These are phyloP conservation scores for Metschnikowia aberdeeniae DNA, from an alignment of 805 yeast genomes.

Conservation along the genomic window DNA sequence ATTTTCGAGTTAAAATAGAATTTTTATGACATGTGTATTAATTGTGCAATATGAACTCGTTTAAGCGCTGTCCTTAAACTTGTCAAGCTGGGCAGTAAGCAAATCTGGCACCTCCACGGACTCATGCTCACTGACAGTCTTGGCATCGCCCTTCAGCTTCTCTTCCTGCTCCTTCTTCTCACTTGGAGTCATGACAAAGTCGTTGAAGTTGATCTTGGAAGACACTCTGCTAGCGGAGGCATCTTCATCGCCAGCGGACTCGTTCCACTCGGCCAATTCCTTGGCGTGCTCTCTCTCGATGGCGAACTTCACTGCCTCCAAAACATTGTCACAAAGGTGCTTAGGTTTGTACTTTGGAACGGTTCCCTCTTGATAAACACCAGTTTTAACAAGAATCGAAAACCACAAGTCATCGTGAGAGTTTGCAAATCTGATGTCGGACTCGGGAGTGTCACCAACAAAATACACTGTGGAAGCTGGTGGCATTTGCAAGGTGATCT, in stretches of 20 bases:
- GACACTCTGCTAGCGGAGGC: constrained; percentile 21
- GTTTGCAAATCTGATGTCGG: constrained; percentile 83
- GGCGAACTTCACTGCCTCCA: constrained; percentile 80
- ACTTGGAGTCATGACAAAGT: constrained; percentile 43
- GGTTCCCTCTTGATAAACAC: constrained; percentile 80
- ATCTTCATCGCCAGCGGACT: constrained; percentile 34
- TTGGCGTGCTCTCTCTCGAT: constrained; percentile 73
- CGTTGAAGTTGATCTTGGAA: constrained; percentile 40
- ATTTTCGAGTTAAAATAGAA: too few relatives aligned
- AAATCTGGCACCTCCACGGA: constrained; percentile 49
- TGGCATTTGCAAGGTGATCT: constrained; percentile 56
- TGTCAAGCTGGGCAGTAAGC: constrained; percentile 40
- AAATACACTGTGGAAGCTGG: constrained; percentile 84
- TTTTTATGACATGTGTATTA: neutral
- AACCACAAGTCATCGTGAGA: constrained; percentile 82
- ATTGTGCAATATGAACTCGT: neutral
- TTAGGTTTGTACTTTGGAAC: constrained; percentile 77
- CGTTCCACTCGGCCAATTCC: constrained; percentile 75
- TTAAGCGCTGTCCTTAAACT: constrained; percentile 25
- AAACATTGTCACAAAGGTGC: constrained; percentile 64
- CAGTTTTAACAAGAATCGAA: constrained; percentile 81
- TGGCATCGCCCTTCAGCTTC: constrained; percentile 11
- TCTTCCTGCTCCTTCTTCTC: constrained; percentile 24
- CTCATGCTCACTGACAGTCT: constrained; percentile 35
- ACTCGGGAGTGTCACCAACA: constrained; percentile 88